Evolutionary conservation across 1,284 basidiomycete species (phyloP), one percentile per base, ranked within the genome.

Genomic region (Cutaneotrichosporon sp.): DNA sequence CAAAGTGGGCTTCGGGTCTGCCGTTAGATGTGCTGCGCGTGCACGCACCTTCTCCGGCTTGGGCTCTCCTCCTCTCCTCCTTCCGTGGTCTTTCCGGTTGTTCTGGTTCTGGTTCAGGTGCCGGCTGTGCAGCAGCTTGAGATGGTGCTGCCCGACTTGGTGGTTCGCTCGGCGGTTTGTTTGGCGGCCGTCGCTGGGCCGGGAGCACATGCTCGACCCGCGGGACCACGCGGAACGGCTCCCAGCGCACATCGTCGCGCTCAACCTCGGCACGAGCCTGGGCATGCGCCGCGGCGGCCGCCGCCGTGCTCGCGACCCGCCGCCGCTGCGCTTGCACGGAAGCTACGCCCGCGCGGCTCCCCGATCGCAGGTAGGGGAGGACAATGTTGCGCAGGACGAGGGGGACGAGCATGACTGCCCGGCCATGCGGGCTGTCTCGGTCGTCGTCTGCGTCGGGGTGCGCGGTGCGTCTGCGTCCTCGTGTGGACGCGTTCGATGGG

Each of bases 341-440:
- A 5, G 57, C 24, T 42, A 49, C 47, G 42, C 54, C 59, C 57
- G 22, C 45, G 25, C 10, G 14, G 27, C 25, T 43, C 27, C 25
- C 53, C 11, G 54, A 53, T 36, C 61, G 60, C 46, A 66, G 50
- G 50, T 66, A 63, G 0, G 64, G 64, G 50, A 66, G 61, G 61
- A 66, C 64, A 49, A 66, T 66, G 46, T 49, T 59, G 58, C 64
- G 61, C 47, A 66, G 51, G 45, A 66, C 64, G 36, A 56, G 50
- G 45, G 64, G 59, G 18, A 63, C 64, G 25, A 66, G 61, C 64
- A 66, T 66, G 56, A 58, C 64, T 54, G 61, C 61, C 55, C 64
- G 58, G 60, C 58, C 64, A 58, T 56, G 54, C 47, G 54, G 63
- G 52, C 56, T 20, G 36, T 43, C 54, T 18, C 11, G 25, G 54